These are phyloP conservation scores for Backusella macrospora DNA, from an alignment of 192 early-diverging fungal species.

Conservation along the genomic window DNA sequence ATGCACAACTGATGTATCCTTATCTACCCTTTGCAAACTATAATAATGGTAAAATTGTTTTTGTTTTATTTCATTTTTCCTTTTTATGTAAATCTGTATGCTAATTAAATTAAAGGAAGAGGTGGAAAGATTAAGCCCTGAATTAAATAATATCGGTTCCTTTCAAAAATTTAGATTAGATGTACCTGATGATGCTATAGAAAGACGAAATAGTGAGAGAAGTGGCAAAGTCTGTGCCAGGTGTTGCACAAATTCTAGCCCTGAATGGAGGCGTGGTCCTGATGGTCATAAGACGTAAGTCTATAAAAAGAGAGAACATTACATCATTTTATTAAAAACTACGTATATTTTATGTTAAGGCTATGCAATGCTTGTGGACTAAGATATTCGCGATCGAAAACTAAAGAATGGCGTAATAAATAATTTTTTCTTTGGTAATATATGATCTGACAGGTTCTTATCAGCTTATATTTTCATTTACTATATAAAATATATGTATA, in stretches of 20 bases:
- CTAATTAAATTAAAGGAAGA: conserved; percentile 17
- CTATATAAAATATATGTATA: background rate
- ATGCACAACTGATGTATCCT: background rate
- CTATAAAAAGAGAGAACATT: background rate
- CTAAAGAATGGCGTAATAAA: conserved; percentile 6
- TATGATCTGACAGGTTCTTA: conserved; percentile 12
- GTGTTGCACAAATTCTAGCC: conserved; percentile 27
- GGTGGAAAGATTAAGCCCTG: background rate
- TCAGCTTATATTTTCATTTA: background rate
- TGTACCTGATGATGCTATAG: background rate
- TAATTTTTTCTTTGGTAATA: background rate
- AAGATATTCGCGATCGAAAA: conserved; percentile 8
- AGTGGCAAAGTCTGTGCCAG: conserved; percentile 20
- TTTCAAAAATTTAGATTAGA: background rate
- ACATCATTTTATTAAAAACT: background rate
- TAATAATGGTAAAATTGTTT: conserved; percentile 13
- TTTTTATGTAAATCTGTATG: background rate
- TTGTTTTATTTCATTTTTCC: background rate
- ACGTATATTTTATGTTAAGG: background rate
- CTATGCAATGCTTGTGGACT: conserved; percentile 18
- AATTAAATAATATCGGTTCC: background rate
- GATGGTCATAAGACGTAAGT: conserved; percentile 32
- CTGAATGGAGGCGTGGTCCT: conserved; percentile 34
- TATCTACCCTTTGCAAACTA: background rate
- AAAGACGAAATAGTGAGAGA: background rate